Percentiles rank a stretch among this genome's conserved stretches.
Conservation (phyloP, 2,329 filamentous ascomycete species). For the Trichoderma aggressivum region DNA sequence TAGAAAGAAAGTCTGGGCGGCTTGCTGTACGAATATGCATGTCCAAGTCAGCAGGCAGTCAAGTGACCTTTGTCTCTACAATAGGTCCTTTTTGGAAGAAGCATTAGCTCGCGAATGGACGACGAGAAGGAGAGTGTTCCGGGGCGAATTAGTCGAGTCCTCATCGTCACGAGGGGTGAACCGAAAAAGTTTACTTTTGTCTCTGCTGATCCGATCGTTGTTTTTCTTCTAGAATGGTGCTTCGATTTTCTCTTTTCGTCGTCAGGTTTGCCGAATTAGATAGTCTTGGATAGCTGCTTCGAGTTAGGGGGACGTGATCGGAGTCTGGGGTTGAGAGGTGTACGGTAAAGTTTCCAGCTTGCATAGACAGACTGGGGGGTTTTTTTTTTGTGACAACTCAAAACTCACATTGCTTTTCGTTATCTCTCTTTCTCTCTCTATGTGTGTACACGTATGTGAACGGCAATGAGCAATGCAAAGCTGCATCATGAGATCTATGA, state of each 20-base stretch:
- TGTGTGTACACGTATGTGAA: background rate
- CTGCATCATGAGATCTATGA: background rate
- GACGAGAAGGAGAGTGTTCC: background rate
- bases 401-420: background rate
- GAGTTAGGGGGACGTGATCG: background rate
- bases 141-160: background rate
- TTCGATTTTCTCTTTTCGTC: background rate
- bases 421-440: background rate
- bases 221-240: background rate
- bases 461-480: background rate
- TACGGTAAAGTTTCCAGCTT: background rate
- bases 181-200: background rate
- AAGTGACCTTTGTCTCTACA: background rate
- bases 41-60: constrained; percentile 2
- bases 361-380: background rate
- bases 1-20: background rate
- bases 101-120: background rate
- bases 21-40: background rate
- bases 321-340: background rate
- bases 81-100: background rate
- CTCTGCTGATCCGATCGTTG: background rate
- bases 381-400: constrained; percentile 1
- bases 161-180: background rate
- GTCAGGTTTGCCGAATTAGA: background rate
- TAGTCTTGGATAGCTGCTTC: background rate